Evolutionary conservation across 306 rosid species (phyloP).

Genomic region (Lathyrus tuberosus): DNA sequence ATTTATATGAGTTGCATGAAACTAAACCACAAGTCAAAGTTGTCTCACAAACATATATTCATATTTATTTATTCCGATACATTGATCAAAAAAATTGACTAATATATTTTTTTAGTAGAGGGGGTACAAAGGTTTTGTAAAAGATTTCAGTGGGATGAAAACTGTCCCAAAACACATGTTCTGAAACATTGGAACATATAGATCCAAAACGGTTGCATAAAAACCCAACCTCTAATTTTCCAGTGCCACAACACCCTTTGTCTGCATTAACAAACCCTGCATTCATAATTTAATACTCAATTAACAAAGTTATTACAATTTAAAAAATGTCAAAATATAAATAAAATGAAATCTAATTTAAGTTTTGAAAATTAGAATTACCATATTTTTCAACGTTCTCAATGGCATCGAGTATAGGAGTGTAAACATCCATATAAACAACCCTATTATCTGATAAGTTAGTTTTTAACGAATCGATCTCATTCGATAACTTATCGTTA

Average conservation of each 20-base stretch:
- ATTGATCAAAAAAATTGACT: neutral
- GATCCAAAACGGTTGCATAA: constrained; percentile 46
- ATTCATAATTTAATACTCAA: too few relatives aligned
- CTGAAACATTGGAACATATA: constrained; percentile 41
- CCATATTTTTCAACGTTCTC: constrained; percentile 45
- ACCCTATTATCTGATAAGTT: constrained; percentile 34
- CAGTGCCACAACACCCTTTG: constrained; percentile 76
- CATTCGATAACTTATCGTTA: constrained; percentile 45
- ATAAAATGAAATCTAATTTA: too few relatives aligned
- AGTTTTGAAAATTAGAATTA: constrained; percentile 5
- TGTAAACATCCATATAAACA: constrained; percentile 56
- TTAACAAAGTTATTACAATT: too few relatives aligned
- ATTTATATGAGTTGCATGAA: too few relatives aligned
- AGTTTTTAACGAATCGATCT: constrained; percentile 26
- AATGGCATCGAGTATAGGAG: constrained; percentile 47
- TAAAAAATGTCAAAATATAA: too few relatives aligned
- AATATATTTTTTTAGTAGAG: constrained; percentile 42
- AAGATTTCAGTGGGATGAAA: constrained; percentile 62
- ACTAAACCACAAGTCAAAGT: too few relatives aligned
- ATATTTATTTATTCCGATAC: too few relatives aligned
- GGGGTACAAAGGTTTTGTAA: constrained; percentile 41
- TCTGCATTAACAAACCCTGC: constrained; percentile 52
- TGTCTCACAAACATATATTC: too few relatives aligned
- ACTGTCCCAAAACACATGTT: constrained; percentile 73
- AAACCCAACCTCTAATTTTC: constrained; percentile 48